These are phyloP conservation scores for Talaromyces nanjingensis DNA, from an alignment of 495 filamentous ascomycete genomes.

Conservation along the genomic window DNA sequence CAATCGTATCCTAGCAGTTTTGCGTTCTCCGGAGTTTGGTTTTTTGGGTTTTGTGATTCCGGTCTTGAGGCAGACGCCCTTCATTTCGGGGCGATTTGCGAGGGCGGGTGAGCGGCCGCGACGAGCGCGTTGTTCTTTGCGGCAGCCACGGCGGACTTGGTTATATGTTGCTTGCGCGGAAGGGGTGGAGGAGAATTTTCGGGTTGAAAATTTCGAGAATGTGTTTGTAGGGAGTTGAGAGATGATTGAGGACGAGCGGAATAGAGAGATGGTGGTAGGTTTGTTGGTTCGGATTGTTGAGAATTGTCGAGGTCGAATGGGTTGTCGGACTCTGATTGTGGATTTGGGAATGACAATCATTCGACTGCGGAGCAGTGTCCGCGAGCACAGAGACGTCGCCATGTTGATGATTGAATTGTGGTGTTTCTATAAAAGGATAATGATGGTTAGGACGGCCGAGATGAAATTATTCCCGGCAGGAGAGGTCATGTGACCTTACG, in stretches of 20 bases:
- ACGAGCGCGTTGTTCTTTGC: slow-evolving; percentile 65
- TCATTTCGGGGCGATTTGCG: slow-evolving; percentile 68
- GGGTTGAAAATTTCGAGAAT: slow-evolving; percentile 10
- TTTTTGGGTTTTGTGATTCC: slow-evolving; percentile 94
- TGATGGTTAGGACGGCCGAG: neutral
- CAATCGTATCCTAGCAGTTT: slow-evolving; percentile 81
- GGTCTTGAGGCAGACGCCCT: slow-evolving; percentile 92
- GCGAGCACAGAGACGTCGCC: slow-evolving; percentile 2
- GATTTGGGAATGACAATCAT: neutral
- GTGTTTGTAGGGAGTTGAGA: neutral
- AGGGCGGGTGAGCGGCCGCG: slow-evolving; percentile 83
- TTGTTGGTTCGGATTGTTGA: neutral
- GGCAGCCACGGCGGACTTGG: slow-evolving; percentile 62
- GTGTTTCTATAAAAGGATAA: neutral
- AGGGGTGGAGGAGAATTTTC: slow-evolving; percentile 40
- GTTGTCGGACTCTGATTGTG: neutral
- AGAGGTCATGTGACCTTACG: neutral
- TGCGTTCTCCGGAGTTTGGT: slow-evolving; percentile 92
- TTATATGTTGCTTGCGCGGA: slow-evolving; percentile 41
- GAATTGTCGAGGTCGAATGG: neutral
- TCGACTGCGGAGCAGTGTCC: neutral
- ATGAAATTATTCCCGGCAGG: neutral
- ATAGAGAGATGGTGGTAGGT: neutral
- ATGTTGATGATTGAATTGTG: neutral
- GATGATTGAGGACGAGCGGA: neutral